These are phyloP conservation scores for Rhodamnia rubescens DNA, from an alignment of 345 rosid genomes.

Conservation along the genomic window DNA sequence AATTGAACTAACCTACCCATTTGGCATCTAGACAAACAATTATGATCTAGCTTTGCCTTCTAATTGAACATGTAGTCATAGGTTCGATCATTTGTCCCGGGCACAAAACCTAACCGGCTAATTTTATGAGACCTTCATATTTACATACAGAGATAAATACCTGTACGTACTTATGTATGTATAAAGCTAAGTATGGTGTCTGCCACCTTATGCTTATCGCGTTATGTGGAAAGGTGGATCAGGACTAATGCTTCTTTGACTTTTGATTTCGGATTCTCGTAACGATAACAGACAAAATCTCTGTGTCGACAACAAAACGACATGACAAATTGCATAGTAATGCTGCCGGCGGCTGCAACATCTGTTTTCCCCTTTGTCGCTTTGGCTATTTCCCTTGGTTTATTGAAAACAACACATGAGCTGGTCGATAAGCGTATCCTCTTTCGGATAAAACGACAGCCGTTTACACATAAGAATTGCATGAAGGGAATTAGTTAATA, in stretches of 20 bases:
- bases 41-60: background rate
- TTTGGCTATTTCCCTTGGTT: background rate
- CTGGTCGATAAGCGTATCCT: background rate
- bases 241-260: background rate
- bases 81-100: background rate
- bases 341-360: background rate
- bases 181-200: background rate
- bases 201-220: background rate
- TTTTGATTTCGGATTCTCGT: background rate
- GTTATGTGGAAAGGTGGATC: background rate
- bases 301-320: background rate
- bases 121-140: background rate
- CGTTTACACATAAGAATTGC: slow-evolving; percentile 1
- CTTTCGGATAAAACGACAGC: background rate
- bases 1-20: background rate
- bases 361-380: background rate
- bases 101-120: background rate
- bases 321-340: background rate
- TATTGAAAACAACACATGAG: background rate
- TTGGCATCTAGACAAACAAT: background rate
- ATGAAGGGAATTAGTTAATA: background rate
- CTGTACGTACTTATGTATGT: background rate
- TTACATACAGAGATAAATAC: background rate
- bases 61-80: background rate
- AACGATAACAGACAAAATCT: background rate